Base-by-base conservation (phyloP, 805 yeast genomes). In the Starmerella vaccinii region DNA sequence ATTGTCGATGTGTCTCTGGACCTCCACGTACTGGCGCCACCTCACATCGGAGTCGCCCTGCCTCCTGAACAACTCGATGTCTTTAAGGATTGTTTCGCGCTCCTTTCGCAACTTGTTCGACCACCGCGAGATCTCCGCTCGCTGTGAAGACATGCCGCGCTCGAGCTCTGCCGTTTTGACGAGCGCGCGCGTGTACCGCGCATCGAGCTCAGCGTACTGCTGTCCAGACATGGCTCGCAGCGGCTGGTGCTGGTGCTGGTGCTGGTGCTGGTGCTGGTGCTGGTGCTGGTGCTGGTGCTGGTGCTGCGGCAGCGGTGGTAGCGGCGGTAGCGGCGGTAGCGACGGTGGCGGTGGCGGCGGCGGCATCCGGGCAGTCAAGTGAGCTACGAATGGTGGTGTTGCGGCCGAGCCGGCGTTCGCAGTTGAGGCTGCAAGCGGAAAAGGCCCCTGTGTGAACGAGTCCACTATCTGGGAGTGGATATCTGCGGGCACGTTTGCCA, bases 391-490 rank as follows among this genome's bases (percentile, higher is more conserved):
- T n/a, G n/a, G n/a, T n/a, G n/a, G n/a, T n/a, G n/a, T n/a, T n/a
- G n/a, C n/a, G n/a, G n/a, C n/a, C n/a, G n/a, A n/a, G n/a, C n/a
- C n/a, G n/a, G n/a, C n/a, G n/a, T n/a, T n/a, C n/a, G n/a, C n/a
- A n/a, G n/a, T n/a, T n/a, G n/a, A n/a, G n/a, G n/a, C n/a, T n/a
- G n/a, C n/a, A n/a, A n/a, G n/a, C n/a, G n/a, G n/a, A n/a, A n/a
- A n/a, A n/a, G 41, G 41, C 27, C 13, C 1, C 10, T 15, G n/a
- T 3, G 41, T 38, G 27, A 12, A 23, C 2, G 41, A 38, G 27
- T 38, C 41, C n/a, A 38, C 41, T 8, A 38, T 38, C 27, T 38
- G 41, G 18, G 27, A 8, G 27, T 38, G 41, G n/a, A 38, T 38
- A 27, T 38, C 41, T 1, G 41, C 8, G 9, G 41, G 41, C 9